phyloP scores from a whole-genome alignment of 768 basidiomycete species.

The Chalciporus pseudorubinellus region DNA sequence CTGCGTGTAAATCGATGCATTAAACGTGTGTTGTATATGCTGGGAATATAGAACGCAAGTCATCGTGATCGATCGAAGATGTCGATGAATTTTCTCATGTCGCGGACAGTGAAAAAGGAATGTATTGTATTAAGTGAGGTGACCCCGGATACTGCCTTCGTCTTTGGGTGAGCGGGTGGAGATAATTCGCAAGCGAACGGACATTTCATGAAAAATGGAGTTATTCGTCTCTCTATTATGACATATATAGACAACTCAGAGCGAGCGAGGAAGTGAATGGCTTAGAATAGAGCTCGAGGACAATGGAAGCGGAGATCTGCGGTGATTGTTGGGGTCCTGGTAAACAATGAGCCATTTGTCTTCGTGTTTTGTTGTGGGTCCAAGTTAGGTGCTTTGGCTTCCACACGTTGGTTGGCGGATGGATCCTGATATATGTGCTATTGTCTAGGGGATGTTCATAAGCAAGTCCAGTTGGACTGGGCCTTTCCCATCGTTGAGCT shows the following conservation, averaged over 20 bases:
- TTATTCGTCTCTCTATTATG: background rate
- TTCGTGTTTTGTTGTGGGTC: conserved; percentile 20
- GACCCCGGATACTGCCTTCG: conserved; percentile 1
- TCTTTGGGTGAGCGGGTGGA: background rate
- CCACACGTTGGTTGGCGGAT: background rate
- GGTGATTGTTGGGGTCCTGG: conserved; percentile 10
- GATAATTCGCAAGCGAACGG: background rate
- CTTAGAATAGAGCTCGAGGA: background rate
- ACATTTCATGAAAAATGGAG: background rate
- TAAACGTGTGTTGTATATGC: background rate
- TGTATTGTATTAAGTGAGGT: conserved; percentile 17
- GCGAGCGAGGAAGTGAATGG: background rate
- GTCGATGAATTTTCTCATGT: too few species aligned
- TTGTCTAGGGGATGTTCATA: conserved; percentile 23
- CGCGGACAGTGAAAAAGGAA: conserved; percentile 15
- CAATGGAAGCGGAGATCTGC: conserved; percentile 5
- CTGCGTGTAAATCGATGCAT: background rate
- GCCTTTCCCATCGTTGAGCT: conserved; percentile 14
- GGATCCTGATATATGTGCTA: conserved; percentile 4
- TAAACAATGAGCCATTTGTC: conserved; percentile 14
- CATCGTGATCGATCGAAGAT: too few species aligned
- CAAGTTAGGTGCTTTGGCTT: background rate
- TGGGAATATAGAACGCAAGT: too few species aligned
- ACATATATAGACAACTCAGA: too few species aligned
- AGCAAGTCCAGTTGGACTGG: conserved; percentile 3